Base-by-base conservation (phyloP, 2,329 filamentous ascomycete species). In the Neopestalotiopsis sp. region DNA sequence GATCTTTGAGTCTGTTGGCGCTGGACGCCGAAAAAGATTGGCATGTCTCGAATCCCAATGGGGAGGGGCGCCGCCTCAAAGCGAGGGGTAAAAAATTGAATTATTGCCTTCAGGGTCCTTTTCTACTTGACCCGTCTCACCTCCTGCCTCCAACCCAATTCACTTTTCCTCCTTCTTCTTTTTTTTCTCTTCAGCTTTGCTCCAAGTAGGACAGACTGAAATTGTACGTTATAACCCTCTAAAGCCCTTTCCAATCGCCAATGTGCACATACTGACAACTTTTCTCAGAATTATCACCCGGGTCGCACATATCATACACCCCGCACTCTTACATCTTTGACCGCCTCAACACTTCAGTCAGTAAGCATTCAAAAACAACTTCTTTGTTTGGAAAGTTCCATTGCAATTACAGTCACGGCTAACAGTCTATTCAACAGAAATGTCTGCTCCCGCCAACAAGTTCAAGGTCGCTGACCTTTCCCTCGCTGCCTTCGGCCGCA, bases 391-490 rank as follows among this genome's bases (percentile, higher is more conserved):
- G 30, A 30, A 20, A 61, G 5, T 38, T 10, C 34, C 34, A 38
- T 38, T 38, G 34, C 34, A 38, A 10, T 38, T 7, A 38, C 34
- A 34, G 13, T 34, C 12, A 28, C 13, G 34, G 20, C 42, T 64
- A 32, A 64, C 61, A 45, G 10, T 14, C 38, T 14, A 32, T 34
- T 13, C 69, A 63, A 57, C 67, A 63, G 70, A 75, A 77, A 90
- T 91, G 89, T 83, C 88, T 89, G 93, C 93, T 79, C 94, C 94
- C 86, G 94, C 94, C 81, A 86, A 91, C 85, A 95, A 93, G 86
- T 97, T 94, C 92, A 97, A 98, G 93, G 95, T 99, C 87, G 94
- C 95, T 81, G 96, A 98, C 90, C 93, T 98, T 83, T 94, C 92
- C 82, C 92, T 98, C 82, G 95, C 96, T 81, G 96, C 96, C 85